Percentiles rank a stretch among this genome's conserved stretches.
phyloP scores from a whole-genome alignment of 2,329 filamentous ascomycete species.

The Chaetomiaceae sp. region DNA sequence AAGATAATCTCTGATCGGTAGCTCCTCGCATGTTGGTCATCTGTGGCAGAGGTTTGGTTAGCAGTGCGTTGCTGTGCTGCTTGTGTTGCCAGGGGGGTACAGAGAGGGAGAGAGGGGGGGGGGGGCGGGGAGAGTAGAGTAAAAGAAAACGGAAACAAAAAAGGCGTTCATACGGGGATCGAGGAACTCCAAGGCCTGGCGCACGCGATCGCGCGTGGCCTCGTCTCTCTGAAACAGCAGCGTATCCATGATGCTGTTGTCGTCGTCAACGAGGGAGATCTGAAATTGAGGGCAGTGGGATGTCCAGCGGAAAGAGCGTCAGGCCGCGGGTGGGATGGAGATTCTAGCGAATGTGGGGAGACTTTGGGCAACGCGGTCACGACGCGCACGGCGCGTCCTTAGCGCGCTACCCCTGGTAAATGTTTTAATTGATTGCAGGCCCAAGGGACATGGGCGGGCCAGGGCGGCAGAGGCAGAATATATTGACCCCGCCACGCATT shows the following conservation, averaged over 20 bases:
- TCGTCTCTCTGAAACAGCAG: constrained; percentile 72
- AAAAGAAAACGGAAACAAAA: constrained; percentile 22
- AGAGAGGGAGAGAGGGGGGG: not conserved
- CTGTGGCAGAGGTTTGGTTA: constrained; percentile 30
- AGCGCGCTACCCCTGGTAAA: constrained; percentile 21
- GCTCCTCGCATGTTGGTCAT: constrained; percentile 57
- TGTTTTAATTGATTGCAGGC: constrained; percentile 27
- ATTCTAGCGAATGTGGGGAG: constrained; percentile 15
- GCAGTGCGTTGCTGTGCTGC: not conserved
- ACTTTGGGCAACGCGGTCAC: constrained; percentile 22
- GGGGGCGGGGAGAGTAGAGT: not conserved
- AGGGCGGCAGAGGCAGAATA: too few species aligned
- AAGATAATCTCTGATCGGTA: constrained; percentile 86
- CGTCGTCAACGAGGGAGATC: constrained; percentile 6
- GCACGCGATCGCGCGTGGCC: constrained; percentile 75
- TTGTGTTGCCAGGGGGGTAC: too few species aligned
- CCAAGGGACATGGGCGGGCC: not conserved
- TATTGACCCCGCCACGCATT: too few species aligned
- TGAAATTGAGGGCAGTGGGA: constrained; percentile 1
- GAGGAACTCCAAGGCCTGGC: constrained; percentile 85
- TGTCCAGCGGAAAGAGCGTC: not conserved
- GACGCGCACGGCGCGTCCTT: constrained; percentile 22
- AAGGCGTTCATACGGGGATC: constrained; percentile 68
- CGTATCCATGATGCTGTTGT: constrained; percentile 64
- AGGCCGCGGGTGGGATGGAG: not conserved